Evolutionary conservation across 2,329 filamentous ascomycete genomes (phyloP), one percentile per base, ranked within the genome.

Genomic region (Myotisia sp.): DNA sequence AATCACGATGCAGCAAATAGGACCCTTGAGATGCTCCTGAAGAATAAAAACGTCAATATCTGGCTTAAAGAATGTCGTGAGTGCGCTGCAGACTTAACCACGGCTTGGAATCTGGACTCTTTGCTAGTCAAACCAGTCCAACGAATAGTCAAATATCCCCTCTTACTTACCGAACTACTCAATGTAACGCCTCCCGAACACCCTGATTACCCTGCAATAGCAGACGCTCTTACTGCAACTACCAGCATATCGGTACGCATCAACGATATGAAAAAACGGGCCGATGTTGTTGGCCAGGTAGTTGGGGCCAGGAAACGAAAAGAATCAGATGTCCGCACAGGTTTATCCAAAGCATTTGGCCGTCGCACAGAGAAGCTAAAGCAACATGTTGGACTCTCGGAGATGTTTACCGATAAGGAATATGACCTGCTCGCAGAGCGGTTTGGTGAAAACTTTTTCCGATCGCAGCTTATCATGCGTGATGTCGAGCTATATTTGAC

Each of bases 51-150:
- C 39, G 67, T 77, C 27, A 63, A 65, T 28, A 70, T 92, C 33
- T 98, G 90, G 90, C 67, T 95, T 31, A 79, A 79, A 38, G 87
- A 94, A 56, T 98, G 90, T 58, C 85, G 90, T 49, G 76, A 84
- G 46, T 86, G 87, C 49, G 86, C 87, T 8, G 81, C 84, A 46
- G 90, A 94, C 52, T 69, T 98, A 42, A 98, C 90, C 0, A 75
- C 77, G 17, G 87, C 90, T 0, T 98, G 90, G 90, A 82, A 92
- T 55, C 59, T 98, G 40, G 86, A 94, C 55, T 92, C 90, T 0
- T 66, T 98, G n/a, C 70, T 98, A 13, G 87, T 98, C 51, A 98
- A 98, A 57, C 90, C 90, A 2, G 86, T 92, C 55, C 90, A 98
- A 58, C 75, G 90, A 30, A 78, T 95, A 42, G 77, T 87, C 21